A percentile compares a stretch with the other conserved stretches of the same genome.
phyloP scores from a whole-genome alignment of 1,284 basidiomycete genomes.

The Boletus semigastroideus region DNA sequence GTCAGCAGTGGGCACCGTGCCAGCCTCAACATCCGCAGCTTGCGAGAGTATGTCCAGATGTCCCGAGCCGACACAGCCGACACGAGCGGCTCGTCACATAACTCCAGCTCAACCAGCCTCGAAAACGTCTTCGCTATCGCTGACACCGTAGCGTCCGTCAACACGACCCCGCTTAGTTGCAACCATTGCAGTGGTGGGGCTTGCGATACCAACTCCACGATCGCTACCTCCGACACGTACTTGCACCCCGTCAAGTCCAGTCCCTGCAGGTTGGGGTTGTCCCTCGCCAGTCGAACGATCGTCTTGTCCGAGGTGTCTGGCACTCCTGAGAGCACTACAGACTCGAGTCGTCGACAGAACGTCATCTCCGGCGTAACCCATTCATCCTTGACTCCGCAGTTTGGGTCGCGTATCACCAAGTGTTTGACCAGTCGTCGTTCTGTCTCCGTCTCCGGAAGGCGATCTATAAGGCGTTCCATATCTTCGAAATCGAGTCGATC shows the following conservation, averaged over 20 bases:
- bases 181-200: conserved; percentile 72
- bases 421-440: conserved; percentile 57
- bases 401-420: conserved; percentile 46
- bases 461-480: conserved; percentile 53
- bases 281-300: conserved; percentile 59
- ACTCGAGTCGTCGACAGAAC: conserved; percentile 69
- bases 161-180: conserved; percentile 62
- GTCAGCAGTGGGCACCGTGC: conserved; percentile 70
- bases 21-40: conserved; percentile 75
- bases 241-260: conserved; percentile 80
- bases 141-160: conserved; percentile 77
- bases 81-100: conserved; percentile 72
- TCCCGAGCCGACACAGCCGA: conserved; percentile 73
- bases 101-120: conserved; percentile 79
- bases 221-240: conserved; percentile 71
- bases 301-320: conserved; percentile 69
- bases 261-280: conserved; percentile 69
- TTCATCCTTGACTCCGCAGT: conserved; percentile 55
- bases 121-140: conserved; percentile 75
- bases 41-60: conserved; percentile 79
- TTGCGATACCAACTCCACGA: conserved; percentile 68
- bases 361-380: conserved; percentile 63
- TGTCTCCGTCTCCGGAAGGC: conserved; percentile 49
- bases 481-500: conserved; percentile 35
- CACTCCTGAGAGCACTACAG: conserved; percentile 71